These are phyloP conservation scores for Boletus eberwhitei DNA, from an alignment of 768 basidiomycete genomes.

Conservation along the genomic window DNA sequence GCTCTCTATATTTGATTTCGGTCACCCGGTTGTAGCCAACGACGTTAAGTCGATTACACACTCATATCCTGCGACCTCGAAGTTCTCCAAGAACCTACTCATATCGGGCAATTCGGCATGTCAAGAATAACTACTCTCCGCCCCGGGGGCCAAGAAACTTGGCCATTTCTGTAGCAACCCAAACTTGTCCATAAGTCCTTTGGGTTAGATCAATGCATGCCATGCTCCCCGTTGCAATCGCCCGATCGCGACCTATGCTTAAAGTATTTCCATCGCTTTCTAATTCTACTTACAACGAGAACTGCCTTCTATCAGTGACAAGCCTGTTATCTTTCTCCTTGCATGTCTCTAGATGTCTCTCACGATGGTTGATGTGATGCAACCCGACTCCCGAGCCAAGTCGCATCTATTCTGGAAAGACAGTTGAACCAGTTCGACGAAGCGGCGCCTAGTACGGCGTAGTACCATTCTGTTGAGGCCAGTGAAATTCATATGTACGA, in stretches of 20 bases:
- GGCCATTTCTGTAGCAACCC: background rate
- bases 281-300: background rate
- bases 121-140: background rate
- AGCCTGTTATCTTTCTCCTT: background rate
- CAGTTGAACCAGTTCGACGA: constrained; percentile 4
- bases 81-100: background rate
- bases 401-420: background rate
- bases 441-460: background rate
- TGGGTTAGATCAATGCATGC: background rate
- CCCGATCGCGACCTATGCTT: background rate
- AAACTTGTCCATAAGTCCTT: background rate
- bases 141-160: background rate
- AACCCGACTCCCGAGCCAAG: background rate
- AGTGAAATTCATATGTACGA: no score
- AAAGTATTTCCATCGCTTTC: background rate
- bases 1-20: constrained; percentile 5
- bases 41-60: constrained; percentile 2
- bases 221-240: background rate
- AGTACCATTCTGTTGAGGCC: background rate
- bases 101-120: background rate
- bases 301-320: background rate
- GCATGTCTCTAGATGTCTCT: background rate
- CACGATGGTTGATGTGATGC: background rate
- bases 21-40: constrained; percentile 2
- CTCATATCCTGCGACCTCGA: background rate